Evolutionary conservation across 129 eudicot species (phyloP).

Genomic region (Rutidosis leptorrhynchoides): DNA sequence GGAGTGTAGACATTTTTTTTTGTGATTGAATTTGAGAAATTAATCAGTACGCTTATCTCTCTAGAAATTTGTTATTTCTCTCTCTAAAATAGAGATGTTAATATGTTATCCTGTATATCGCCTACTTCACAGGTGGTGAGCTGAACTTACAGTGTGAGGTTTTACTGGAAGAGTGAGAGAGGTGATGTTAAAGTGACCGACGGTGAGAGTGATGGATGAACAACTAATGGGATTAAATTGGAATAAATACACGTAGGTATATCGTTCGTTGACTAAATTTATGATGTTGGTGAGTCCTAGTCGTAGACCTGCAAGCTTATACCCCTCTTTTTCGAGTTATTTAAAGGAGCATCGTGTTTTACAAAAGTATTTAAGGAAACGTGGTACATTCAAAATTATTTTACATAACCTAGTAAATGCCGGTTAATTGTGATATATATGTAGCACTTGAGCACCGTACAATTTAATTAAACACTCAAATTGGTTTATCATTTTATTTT

Average conservation of each 20-base stretch:
- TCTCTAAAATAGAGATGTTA: constrained; percentile 22
- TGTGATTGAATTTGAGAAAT: background rate
- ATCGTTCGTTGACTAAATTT: constrained; percentile 27
- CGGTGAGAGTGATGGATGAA: constrained; percentile 25
- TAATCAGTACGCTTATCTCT: constrained; percentile 8
- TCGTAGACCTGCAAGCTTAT: constrained; percentile 16
- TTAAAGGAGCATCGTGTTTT: too few species aligned
- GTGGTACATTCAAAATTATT: too few species aligned
- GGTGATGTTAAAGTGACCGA: constrained; percentile 24
- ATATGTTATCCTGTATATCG: constrained; percentile 28
- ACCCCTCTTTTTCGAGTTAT: background rate
- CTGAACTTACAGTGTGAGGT: constrained; percentile 32
- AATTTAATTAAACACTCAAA: too few species aligned
- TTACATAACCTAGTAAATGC: background rate
- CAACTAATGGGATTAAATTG: constrained; percentile 6
- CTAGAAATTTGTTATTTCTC: constrained; percentile 16
- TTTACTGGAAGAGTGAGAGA: constrained; percentile 29
- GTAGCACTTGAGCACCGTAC: too few species aligned
- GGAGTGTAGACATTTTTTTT: constrained; percentile 46
- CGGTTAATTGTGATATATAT: background rate
- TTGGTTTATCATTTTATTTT: too few species aligned
- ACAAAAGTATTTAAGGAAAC: too few species aligned
- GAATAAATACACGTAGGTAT: constrained; percentile 36
- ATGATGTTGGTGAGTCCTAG: constrained; percentile 6
- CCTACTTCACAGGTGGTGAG: constrained; percentile 33